These are phyloP conservation scores for Cyclotella sp. DNA, from an alignment of 108 stramenopile genomes.

Conservation along the genomic window DNA sequence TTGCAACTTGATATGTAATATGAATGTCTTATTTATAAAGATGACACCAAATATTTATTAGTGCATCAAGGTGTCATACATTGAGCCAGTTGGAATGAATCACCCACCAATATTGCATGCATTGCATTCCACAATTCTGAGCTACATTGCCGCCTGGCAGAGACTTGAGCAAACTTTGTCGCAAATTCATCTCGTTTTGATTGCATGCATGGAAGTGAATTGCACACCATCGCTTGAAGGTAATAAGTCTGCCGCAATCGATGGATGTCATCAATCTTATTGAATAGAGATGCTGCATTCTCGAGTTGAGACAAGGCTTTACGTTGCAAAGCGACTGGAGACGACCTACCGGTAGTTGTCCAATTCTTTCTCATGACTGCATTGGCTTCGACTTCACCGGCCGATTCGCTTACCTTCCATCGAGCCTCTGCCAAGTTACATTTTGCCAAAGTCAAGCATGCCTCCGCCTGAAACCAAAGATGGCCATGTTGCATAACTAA, in stretches of 20 bases:
- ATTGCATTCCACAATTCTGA: conserved; percentile 6
- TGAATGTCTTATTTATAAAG: too few relatives aligned
- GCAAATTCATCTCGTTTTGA: conserved; percentile 42
- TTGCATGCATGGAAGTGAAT: conserved; percentile 27
- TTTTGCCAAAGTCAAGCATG: conserved; percentile 77
- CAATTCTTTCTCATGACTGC: conserved; percentile 4
- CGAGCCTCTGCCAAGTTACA: conserved; percentile 61
- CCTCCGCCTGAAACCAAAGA: conserved; percentile 72
- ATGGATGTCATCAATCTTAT: conserved; percentile 61
- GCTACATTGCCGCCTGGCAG: not conserved
- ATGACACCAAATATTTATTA: too few relatives aligned
- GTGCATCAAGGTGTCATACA: too few relatives aligned
- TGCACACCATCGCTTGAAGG: conserved; percentile 62
- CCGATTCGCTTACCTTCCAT: conserved; percentile 12
- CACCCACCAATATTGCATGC: conserved; percentile 5
- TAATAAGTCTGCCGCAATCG: conserved; percentile 68
- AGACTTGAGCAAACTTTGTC: conserved; percentile 28
- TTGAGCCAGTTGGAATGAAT: not conserved
- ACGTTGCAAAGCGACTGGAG: conserved; percentile 20
- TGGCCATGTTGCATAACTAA: conserved; percentile 72
- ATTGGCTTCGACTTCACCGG: not conserved
- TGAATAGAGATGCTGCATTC: conserved; percentile 51
- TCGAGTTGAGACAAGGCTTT: conserved; percentile 41
- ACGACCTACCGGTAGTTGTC: not conserved
- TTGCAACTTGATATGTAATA: too few relatives aligned